Percentiles rank a stretch among this genome's conserved stretches.
Evolutionary conservation across 305 asterid genomes (phyloP).

Genomic region (Fraxinus velutina): DNA sequence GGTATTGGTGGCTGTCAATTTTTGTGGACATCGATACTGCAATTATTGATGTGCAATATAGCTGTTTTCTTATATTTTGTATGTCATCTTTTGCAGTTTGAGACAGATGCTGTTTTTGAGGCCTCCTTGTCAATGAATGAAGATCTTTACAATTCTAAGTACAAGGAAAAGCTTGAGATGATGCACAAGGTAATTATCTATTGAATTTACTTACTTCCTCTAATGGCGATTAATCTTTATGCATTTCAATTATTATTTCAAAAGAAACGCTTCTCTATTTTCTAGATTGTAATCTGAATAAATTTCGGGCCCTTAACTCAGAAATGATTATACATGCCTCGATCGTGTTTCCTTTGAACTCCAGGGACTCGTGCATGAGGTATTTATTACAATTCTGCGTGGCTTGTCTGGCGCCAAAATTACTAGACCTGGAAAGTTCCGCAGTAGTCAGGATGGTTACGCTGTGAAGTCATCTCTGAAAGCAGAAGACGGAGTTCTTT

Average conservation of each 20-base stretch:
- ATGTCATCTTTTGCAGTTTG: conserved; percentile 56
- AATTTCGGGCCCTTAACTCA: neutral
- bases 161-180: conserved; percentile 67
- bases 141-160: conserved; percentile 73
- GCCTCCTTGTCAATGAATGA: conserved; percentile 64
- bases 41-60: conserved; percentile 7
- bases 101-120: conserved; percentile 71
- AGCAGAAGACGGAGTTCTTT: conserved; percentile 99
- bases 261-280: neutral
- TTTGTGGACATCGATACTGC: neutral
- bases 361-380: conserved; percentile 86
- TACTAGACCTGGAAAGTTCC: conserved; percentile 92
- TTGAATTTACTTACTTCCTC: conserved; percentile 5
- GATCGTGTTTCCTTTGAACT: conserved; percentile 8
- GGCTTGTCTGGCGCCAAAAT: conserved; percentile 92
- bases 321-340: neutral
- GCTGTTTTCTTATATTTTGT: conserved; percentile 3
- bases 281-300: neutral
- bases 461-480: conserved; percentile 96
- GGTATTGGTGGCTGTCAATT: conserved; percentile 42
- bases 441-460: conserved; percentile 81
- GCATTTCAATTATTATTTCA: neutral
- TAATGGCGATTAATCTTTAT: neutral
- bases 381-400: conserved; percentile 68
- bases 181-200: conserved; percentile 58